These are phyloP conservation scores for Corynespora cassiicola DNA, from an alignment of 2,329 filamentous ascomycete species.

Conservation along the genomic window DNA sequence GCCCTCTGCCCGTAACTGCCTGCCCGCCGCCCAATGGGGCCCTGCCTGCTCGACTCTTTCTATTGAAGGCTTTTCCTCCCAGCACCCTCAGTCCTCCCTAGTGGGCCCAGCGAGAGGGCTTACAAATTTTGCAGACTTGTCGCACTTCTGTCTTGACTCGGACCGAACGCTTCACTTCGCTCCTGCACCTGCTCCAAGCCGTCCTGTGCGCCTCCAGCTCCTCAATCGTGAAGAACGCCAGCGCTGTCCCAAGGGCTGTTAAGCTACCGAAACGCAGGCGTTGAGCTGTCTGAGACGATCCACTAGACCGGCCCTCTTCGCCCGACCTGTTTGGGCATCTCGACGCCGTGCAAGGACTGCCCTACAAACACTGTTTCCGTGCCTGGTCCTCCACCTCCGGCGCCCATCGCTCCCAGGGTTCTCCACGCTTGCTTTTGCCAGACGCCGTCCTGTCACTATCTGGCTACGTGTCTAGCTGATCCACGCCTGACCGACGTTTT, in stretches of 20 bases:
- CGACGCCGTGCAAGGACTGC: slow-evolving; percentile 41
- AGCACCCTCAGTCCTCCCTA: slow-evolving; percentile 14
- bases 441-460: slow-evolving; percentile 35
- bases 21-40: slow-evolving; percentile 27
- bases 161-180: slow-evolving; percentile 42
- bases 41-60: slow-evolving; percentile 20
- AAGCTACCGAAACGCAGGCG: slow-evolving; percentile 37
- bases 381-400: slow-evolving; percentile 35
- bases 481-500: slow-evolving; percentile 30
- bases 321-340: slow-evolving; percentile 37
- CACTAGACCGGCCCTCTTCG: slow-evolving; percentile 26
- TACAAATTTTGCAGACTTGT: slow-evolving; percentile 38
- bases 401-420: slow-evolving; percentile 31
- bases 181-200: slow-evolving; percentile 35
- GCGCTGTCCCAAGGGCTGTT: slow-evolving; percentile 38
- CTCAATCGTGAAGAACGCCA: slow-evolving; percentile 34
- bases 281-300: slow-evolving; percentile 45
- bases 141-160: slow-evolving; percentile 42
- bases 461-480: slow-evolving; percentile 37
- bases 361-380: slow-evolving; percentile 40
- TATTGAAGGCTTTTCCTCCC: slow-evolving; percentile 26
- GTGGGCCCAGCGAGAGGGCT: slow-evolving; percentile 30
- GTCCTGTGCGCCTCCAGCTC: slow-evolving; percentile 35
- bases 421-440: slow-evolving; percentile 43
- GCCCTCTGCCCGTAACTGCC: slow-evolving; percentile 22